Evolutionary conservation across 345 rosid genomes (phyloP), one percentile per base, ranked within the genome.

Genomic region (Tarenaya hassleriana): DNA sequence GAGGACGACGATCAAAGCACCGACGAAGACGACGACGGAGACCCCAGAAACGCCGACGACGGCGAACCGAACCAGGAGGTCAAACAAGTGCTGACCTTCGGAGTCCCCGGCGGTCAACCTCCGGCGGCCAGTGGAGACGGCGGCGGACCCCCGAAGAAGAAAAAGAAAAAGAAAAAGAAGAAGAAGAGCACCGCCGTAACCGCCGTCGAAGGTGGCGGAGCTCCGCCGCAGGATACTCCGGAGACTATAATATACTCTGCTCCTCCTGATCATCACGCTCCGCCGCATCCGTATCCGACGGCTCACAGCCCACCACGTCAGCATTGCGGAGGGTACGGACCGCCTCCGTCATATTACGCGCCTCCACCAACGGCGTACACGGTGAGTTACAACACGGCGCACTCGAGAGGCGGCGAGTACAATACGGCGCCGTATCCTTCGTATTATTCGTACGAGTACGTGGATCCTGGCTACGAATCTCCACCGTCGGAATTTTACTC

Each of bases 111-210:
- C 15, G 68, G 75, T 12, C 71, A 77, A 37, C 70, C 70, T 32
- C 55, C 21, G 20, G 14, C 60, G 9, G 13, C 4, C 3, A 4
- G n/a, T 0, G 65, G 42, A 24, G 29, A 24, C 15, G 42, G 60
- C 16, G 65, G 47, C 16, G 70, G 65, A 52, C 55, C 70, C 47
- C 55, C 70, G 7, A 84, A 86, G 66, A 83, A 80, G 66, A 89
- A 86, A 62, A 90, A 85, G 70, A 85, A 86, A 64, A 83, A 75
- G 75, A 71, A 81, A 7, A 67, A 68, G 53, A 77, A 77, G 73
- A 77, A 67, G 69, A 63, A 44, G 16, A 56, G 47, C 52, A 56
- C n/a, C n/a, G 66, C 44, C 0, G 51, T 51, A 0, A 31, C 47
- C 1, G 52, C 47, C 0, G 55, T 37, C 8, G 47, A 65, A 40